These are phyloP conservation scores for Eutrema salsugineum DNA, from an alignment of 441 rosid species.

Conservation along the genomic window DNA sequence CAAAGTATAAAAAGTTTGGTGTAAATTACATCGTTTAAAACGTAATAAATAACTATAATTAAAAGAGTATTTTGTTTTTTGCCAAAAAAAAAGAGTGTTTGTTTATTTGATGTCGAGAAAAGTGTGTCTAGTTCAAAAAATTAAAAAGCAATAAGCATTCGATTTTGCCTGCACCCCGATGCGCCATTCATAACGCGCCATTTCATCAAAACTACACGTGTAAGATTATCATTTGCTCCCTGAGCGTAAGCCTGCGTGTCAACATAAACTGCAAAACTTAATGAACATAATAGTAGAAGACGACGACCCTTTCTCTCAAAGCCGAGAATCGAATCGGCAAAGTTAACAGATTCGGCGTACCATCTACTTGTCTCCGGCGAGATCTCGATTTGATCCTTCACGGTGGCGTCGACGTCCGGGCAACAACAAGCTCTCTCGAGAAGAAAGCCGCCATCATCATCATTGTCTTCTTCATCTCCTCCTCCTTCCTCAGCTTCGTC, in stretches of 20 bases:
- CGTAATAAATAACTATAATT: too few relatives aligned
- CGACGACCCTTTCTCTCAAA: not conserved
- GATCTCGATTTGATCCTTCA: slow-evolving; percentile 27
- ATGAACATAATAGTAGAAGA: not conserved
- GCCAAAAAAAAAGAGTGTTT: too few relatives aligned
- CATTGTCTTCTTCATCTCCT: slow-evolving; percentile 28
- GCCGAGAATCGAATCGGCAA: slow-evolving; percentile 5
- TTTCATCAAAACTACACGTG: slow-evolving; percentile 15
- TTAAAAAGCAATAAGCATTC: not conserved
- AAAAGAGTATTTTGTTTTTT: too few relatives aligned
- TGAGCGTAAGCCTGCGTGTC: slow-evolving; percentile 14
- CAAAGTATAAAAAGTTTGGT: too few relatives aligned
- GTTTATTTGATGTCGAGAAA: too few relatives aligned
- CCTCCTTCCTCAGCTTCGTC: slow-evolving; percentile 27
- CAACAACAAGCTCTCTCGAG: slow-evolving; percentile 50
- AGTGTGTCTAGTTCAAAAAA: too few relatives aligned
- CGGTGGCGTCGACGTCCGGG: slow-evolving; percentile 90
- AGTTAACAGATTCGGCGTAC: not conserved
- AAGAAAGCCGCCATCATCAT: slow-evolving; percentile 40
- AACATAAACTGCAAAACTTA: not conserved
- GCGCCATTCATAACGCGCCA: slow-evolving; percentile 19
- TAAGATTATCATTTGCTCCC: not conserved
- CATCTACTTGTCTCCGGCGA: slow-evolving; percentile 15
- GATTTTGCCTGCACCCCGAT: not conserved
- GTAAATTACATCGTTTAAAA: too few relatives aligned